Evolutionary conservation across 805 yeast genomes (phyloP), one percentile per base, ranked within the genome.

Genomic region (Saturnispora hagleri): DNA sequence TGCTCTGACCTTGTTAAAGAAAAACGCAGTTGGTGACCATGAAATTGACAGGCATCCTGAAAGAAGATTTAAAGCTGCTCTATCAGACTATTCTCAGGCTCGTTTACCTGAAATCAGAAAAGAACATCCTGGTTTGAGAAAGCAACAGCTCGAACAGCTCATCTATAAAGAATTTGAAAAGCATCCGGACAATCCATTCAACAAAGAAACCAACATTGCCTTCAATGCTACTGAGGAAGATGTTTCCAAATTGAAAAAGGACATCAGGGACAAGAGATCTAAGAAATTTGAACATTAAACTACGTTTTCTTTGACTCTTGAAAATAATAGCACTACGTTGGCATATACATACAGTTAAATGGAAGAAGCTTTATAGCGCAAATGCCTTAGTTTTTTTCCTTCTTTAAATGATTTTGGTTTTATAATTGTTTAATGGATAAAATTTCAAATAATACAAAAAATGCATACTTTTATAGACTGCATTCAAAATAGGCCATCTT

Each of bases 21-120:
- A 72, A 45, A 78, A 73, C 50, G 84, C 80, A 49, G 82, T 83
- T 33, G 67, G 71, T 42, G 69, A 69, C 55, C 81, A 81, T 61
- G 87, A 81, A 49, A 73, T 87, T 49, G 96, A 87, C 54, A 81
- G 89, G 66, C 96, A 87, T 60, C 95, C 96, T 9, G 96, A 87
- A 71, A 79, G 95, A 69, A 78, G 96, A 63, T 85, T 83, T 68
- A 87, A 86, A 71, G 88, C 91, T 26, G 95, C 95, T 0, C 73
- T 73, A 52, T 74, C 79, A 12, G 88, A 86, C 1, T 87, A 69
- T 61, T 88, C 86, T 60, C 91, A 82, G 55, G 70, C 73, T 51
- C 75, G 91, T 60, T 63, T 84, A 42, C 91, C 93, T 5, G 88
- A 84, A 61, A 52, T 84, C 51, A 81, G 82, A 67, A 74, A 80